A percentile compares a stretch with the other conserved stretches of the same genome.
Conservation (phyloP, 169 alveolate genomes). For the Babesia ovis region DNA sequence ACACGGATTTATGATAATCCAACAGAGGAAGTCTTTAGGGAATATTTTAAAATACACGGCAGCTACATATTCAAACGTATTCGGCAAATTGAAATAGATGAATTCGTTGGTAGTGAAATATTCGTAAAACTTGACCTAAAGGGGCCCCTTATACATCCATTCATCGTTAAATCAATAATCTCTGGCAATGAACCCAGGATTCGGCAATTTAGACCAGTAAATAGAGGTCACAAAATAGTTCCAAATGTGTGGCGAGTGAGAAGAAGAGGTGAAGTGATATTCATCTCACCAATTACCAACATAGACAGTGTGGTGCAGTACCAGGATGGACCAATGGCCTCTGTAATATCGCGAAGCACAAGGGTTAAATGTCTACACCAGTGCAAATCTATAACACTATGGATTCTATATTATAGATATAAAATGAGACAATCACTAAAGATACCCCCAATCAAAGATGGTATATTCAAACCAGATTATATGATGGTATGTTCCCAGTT, state of each 20-base stretch:
- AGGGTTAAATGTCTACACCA: not conserved
- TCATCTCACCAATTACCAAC: not conserved
- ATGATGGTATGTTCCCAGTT: not conserved
- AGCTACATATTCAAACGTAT: no score
- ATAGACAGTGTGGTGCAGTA: not conserved
- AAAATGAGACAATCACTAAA: not conserved
- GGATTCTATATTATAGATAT: not conserved
- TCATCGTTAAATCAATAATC: not conserved
- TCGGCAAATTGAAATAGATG: no score
- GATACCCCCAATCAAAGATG: not conserved
- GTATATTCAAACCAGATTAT: not conserved
- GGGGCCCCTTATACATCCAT: not conserved
- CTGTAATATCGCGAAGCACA: not conserved
- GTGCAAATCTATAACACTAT: not conserved
- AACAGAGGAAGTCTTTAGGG: no score
- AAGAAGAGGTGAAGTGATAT: no score
- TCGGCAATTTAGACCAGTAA: no score
- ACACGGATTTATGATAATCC: no score
- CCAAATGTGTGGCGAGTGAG: no score
- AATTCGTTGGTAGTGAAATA: not conserved
- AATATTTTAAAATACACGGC: no score
- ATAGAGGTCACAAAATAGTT: no score
- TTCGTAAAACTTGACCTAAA: not conserved
- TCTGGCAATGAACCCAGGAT: not conserved
- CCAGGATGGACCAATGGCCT: not conserved